A percentile compares a stretch with the other conserved stretches of the same genome.
Conservation (phyloP, 1,284 basidiomycete species). For the Ganoderma lucidum region DNA sequence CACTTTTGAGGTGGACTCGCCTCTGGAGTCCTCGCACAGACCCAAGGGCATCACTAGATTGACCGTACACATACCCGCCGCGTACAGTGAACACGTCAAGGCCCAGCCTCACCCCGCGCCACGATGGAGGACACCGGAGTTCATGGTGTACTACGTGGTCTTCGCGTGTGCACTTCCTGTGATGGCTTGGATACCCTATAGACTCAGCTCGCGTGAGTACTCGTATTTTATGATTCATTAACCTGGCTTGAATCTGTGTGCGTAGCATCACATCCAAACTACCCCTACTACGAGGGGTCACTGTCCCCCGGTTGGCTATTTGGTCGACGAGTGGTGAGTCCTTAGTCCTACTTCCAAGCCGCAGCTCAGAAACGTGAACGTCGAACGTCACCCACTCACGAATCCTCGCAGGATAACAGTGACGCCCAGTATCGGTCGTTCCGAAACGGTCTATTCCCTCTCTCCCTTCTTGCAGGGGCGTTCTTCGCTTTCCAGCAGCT, state of each 20-base stretch:
- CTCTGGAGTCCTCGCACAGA: constrained; percentile 18
- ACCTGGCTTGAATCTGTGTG: background rate
- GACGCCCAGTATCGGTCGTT: constrained; percentile 88
- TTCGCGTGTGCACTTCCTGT: constrained; percentile 72
- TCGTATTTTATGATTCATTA: background rate
- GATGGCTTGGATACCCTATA: constrained; percentile 85
- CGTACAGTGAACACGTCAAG: constrained; percentile 40
- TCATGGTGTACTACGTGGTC: constrained; percentile 78
- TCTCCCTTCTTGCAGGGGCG: constrained; percentile 59
- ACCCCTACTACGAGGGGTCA: constrained; percentile 61
- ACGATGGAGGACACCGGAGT: constrained; percentile 87
- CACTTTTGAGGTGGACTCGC: constrained; percentile 35
- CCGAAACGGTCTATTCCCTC: constrained; percentile 73
- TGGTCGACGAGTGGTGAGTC: constrained; percentile 69
- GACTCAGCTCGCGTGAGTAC: constrained; percentile 78
- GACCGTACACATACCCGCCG: constrained; percentile 57
- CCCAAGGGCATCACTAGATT: constrained; percentile 49
- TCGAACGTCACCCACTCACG: background rate
- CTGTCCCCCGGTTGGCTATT: constrained; percentile 78
- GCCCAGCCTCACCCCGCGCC: constrained; percentile 44
- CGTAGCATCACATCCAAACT: constrained; percentile 81
- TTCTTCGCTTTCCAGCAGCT: constrained; percentile 56
- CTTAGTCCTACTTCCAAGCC: background rate
- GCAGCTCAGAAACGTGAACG: background rate
- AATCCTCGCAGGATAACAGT: constrained; percentile 76